Percentiles rank a stretch among this genome's conserved stretches.
These are phyloP conservation scores for Colletotrichum falcatum DNA, from an alignment of 2,329 filamentous ascomycete species.

Conservation along the genomic window DNA sequence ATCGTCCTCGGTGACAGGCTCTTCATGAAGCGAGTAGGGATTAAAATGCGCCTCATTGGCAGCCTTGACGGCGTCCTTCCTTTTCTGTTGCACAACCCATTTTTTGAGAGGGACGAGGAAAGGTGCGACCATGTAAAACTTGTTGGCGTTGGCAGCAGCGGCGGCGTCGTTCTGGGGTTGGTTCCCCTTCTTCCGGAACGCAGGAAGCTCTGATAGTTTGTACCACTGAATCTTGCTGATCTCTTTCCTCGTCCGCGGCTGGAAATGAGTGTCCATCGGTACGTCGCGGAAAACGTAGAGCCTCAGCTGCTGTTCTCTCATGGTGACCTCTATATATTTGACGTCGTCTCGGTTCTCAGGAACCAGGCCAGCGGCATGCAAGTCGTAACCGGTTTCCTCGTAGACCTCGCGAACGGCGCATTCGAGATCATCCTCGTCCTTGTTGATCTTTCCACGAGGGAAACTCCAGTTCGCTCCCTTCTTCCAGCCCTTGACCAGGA, in stretches of 20 bases:
- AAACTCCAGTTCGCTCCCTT: slow-evolving; percentile 98
- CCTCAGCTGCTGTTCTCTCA: slow-evolving; percentile 92
- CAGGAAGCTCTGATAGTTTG: slow-evolving; percentile 87
- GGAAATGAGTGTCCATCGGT: slow-evolving; percentile 87
- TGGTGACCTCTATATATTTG: slow-evolving; percentile 88
- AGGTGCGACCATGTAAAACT: slow-evolving; percentile 98
- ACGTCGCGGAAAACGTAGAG: slow-evolving; percentile 93
- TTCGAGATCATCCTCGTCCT: slow-evolving; percentile 92
- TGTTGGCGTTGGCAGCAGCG: slow-evolving; percentile 76
- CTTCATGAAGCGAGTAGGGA: slow-evolving; percentile 62
- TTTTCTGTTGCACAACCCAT: slow-evolving; percentile 90
- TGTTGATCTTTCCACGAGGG: slow-evolving; percentile 96
- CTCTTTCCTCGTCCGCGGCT: slow-evolving; percentile 92
- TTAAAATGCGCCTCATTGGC: slow-evolving; percentile 56
- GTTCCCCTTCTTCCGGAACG: slow-evolving; percentile 76
- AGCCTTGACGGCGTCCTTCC: slow-evolving; percentile 69
- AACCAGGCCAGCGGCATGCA: slow-evolving; percentile 80
- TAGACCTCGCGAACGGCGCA: slow-evolving; percentile 95
- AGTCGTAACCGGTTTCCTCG: slow-evolving; percentile 94
- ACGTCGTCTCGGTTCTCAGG: slow-evolving; percentile 73
- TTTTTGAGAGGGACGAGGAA: slow-evolving; percentile 88
- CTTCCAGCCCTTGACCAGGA: slow-evolving; percentile 98
- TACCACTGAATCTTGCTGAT: slow-evolving; percentile 99
- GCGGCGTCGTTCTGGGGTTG: slow-evolving; percentile 67
- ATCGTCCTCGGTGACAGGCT: slow-evolving; percentile 73